phyloP scores from a whole-genome alignment of 257 asterid genomes.

The Ocimum tenuiflorum region DNA sequence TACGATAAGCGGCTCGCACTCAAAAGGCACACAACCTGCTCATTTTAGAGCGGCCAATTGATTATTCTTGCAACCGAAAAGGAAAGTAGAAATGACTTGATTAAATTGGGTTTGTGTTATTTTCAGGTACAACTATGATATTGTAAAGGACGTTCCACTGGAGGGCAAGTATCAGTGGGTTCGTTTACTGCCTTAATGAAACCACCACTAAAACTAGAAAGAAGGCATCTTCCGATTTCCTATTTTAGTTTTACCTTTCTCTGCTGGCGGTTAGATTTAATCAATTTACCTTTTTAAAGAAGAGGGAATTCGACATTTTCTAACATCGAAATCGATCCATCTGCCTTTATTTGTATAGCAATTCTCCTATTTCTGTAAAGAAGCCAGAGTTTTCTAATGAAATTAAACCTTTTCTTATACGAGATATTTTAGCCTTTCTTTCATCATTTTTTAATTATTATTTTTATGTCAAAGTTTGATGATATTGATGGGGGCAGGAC shows the following conservation, averaged over 20 bases:
- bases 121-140: slow-evolving; percentile 83
- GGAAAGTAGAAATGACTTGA: slow-evolving; percentile 28
- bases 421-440: no score
- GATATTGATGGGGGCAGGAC: slow-evolving; percentile 18
- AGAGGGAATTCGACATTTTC: slow-evolving; percentile 21
- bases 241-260: neutral
- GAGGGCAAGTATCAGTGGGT: slow-evolving; percentile 84
- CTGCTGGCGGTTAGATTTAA: slow-evolving; percentile 8
- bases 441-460: neutral
- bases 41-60: slow-evolving; percentile 30
- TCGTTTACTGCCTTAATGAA: slow-evolving; percentile 44
- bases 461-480: slow-evolving; percentile 26
- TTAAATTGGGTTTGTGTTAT: slow-evolving; percentile 24
- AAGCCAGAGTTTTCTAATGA: slow-evolving; percentile 32
- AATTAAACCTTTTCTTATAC: slow-evolving; percentile 12
- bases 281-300: slow-evolving; percentile 16
- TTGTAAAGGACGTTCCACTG: slow-evolving; percentile 67
- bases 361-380: slow-evolving; percentile 36
- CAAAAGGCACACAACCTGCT: slow-evolving; percentile 21
- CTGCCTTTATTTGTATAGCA: slow-evolving; percentile 39
- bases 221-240: slow-evolving; percentile 30
- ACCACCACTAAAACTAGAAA: slow-evolving; percentile 21
- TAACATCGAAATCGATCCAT: slow-evolving; percentile 19
- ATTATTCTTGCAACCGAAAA: slow-evolving; percentile 31
- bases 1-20: slow-evolving; percentile 24